phyloP scores from a whole-genome alignment of 2,329 filamentous ascomycete species.

The Esteya vermicola region DNA sequence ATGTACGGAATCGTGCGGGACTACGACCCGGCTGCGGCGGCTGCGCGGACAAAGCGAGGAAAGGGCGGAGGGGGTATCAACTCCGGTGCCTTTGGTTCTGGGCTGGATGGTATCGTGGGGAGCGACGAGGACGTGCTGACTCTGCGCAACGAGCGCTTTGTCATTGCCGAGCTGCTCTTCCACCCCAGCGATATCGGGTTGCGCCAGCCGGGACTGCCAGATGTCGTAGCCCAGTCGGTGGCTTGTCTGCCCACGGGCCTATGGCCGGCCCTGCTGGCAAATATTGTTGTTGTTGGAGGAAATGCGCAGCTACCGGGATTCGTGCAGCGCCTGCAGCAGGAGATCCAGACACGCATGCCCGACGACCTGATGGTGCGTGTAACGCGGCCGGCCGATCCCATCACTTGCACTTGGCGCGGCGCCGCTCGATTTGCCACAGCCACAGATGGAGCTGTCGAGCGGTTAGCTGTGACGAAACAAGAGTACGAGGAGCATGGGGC shows the following conservation, averaged over 20 bases:
- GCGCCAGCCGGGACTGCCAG: constrained; percentile 66
- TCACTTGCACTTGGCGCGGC: constrained; percentile 74
- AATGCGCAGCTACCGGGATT: constrained; percentile 72
- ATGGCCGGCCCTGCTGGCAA: constrained; percentile 72
- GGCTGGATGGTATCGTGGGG: constrained; percentile 23
- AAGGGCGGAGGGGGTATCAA: too few relatives aligned
- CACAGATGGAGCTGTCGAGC: constrained; percentile 50
- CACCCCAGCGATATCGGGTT: constrained; percentile 70
- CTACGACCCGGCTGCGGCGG: constrained; percentile 55
- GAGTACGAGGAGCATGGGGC: constrained; percentile 84
- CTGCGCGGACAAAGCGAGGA: constrained; percentile 13
- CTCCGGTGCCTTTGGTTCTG: too few relatives aligned
- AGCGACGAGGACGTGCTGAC: constrained; percentile 67
- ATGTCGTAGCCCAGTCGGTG: constrained; percentile 70
- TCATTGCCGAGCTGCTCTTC: constrained; percentile 81
- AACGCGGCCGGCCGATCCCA: constrained; percentile 53
- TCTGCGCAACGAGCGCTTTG: constrained; percentile 82
- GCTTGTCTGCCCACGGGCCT: constrained; percentile 63
- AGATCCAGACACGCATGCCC: constrained; percentile 57
- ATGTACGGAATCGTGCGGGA: constrained; percentile 57
- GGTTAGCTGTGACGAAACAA: constrained; percentile 63
- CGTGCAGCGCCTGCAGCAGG: constrained; percentile 60
- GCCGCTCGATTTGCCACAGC: constrained; percentile 63
- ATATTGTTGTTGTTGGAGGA: constrained; percentile 79
- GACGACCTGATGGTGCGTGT: constrained; percentile 69